Evolutionary conservation across 768 basidiomycete species (phyloP), one percentile per base, ranked within the genome.

Genomic region (Tricholoma furcatifolium): DNA sequence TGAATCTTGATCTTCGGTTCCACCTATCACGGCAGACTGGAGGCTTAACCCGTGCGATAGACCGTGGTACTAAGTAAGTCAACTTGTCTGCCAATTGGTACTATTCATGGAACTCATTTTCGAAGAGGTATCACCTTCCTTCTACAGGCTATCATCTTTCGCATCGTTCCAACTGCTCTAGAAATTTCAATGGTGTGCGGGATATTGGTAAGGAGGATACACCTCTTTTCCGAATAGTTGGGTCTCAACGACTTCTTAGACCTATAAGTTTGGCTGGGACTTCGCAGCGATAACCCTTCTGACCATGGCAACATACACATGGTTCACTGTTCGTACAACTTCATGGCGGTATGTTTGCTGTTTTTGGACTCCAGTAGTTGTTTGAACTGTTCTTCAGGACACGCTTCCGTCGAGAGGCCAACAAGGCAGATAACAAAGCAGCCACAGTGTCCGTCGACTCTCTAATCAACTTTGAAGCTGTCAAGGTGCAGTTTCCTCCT

Each of bases 131-230:
- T 99, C 54, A 91, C 93, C 0, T 99, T 99, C 70, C 80, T 98
- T 21, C 73, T 99, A 4, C 91, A 92, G 56, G 90, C 96, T 1
- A 84, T 98, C 36, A 78, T 98, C 7, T 98, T 98, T 66, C 89
- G 97, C 15, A 91, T 99, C 42, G 88, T 88, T 0, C 97, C 97
- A 0, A 99, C 97, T 0, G 97, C 96, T 1, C 72, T 99, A 47
- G 97, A 98, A 67, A 97, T 98, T 58, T 82, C 87, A 3, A 86
- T 99, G 78, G 97, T 99, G 39, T 98, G 95, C 72, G 96, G 95
- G 45, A 99, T 99, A 55, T 70, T 99, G 70, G 95, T 94, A 10
- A 61, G 20, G 88, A 34, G 27, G 27, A 21, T 20, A 38, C 27
- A 8, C 27, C 11, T 31, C 1, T 32, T 9, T 10, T 6, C 8